Conservation (phyloP, 768 basidiomycete genomes). For the Lentinula detonsa region DNA sequence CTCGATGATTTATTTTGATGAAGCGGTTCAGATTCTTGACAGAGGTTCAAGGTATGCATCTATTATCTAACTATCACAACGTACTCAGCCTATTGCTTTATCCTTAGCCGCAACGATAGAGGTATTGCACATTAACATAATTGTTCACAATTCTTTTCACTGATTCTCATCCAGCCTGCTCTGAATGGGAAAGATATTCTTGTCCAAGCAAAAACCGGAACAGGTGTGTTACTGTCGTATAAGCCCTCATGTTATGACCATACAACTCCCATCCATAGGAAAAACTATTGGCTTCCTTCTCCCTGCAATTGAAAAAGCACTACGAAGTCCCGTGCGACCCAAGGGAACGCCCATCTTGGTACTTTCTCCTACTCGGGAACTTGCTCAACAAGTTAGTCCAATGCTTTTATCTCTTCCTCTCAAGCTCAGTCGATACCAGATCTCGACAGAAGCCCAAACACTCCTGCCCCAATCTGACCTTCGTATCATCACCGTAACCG, state of each 20-base stretch:
- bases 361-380: constrained; percentile 67
- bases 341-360: constrained; percentile 52
- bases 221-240: constrained; percentile 32
- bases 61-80: background rate
- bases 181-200: constrained; percentile 39
- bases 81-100: background rate
- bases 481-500: background rate
- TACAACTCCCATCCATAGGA: constrained; percentile 21
- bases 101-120: constrained; percentile 33
- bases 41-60: constrained; percentile 37
- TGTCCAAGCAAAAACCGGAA: constrained; percentile 55
- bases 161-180: constrained; percentile 22
- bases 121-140: constrained; percentile 12
- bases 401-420: constrained; percentile 34
- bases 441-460: constrained; percentile 55
- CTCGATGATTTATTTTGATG: background rate
- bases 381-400: constrained; percentile 60
- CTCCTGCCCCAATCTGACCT: constrained; percentile 18
- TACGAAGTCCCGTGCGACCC: constrained; percentile 26
- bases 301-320: constrained; percentile 66
- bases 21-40: constrained; percentile 30
- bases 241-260: background rate
- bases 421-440: constrained; percentile 27
- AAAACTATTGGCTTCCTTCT: constrained; percentile 74
- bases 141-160: background rate